Percentiles rank a stretch among this genome's conserved stretches.
Evolutionary conservation across 1,284 basidiomycete genomes (phyloP).

Genomic region (Microbotryum silenes-acaulis): DNA sequence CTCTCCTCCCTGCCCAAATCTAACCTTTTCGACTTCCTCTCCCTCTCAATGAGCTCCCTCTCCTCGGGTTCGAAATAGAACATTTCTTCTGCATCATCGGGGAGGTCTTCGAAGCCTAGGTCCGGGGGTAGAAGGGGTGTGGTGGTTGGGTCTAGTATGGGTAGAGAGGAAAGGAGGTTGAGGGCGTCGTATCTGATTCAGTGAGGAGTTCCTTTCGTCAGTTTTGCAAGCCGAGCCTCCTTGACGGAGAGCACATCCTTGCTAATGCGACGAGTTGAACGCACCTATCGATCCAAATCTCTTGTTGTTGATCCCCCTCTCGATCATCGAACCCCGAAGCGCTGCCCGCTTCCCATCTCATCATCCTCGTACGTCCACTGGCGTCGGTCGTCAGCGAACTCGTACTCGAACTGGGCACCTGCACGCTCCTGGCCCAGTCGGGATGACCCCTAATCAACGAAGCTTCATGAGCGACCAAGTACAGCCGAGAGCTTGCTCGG

Average conservation of each 20-base stretch:
- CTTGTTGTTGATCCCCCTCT: not conserved
- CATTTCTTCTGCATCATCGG: slow-evolving; percentile 20
- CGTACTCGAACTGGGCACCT: not conserved
- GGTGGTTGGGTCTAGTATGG: not conserved
- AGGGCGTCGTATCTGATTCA: slow-evolving; percentile 26
- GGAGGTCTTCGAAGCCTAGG: slow-evolving; percentile 20
- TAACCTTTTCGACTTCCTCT: slow-evolving; percentile 9
- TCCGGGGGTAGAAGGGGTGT: not conserved
- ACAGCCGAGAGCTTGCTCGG: too few relatives aligned
- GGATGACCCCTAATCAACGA: slow-evolving; percentile 6
- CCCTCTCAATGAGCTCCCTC: slow-evolving; percentile 8
- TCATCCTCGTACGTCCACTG: not conserved
- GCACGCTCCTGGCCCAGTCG: not conserved
- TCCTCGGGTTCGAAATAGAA: slow-evolving; percentile 19
- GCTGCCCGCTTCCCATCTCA: slow-evolving; percentile 1
- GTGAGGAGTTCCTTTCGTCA: not conserved
- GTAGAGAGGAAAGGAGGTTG: slow-evolving; percentile 14
- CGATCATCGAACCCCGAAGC: not conserved
- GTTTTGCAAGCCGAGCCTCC: not conserved
- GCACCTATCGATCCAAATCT: slow-evolving; percentile 20
- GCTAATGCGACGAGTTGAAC: not conserved
- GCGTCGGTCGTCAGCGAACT: not conserved
- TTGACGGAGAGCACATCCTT: too few relatives aligned
- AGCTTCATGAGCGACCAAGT: slow-evolving; percentile 16
- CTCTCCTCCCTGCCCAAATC: slow-evolving; percentile 20